phyloP scores from a whole-genome alignment of 2,329 filamentous ascomycete species.

The Talaromyces verruculosus region DNA sequence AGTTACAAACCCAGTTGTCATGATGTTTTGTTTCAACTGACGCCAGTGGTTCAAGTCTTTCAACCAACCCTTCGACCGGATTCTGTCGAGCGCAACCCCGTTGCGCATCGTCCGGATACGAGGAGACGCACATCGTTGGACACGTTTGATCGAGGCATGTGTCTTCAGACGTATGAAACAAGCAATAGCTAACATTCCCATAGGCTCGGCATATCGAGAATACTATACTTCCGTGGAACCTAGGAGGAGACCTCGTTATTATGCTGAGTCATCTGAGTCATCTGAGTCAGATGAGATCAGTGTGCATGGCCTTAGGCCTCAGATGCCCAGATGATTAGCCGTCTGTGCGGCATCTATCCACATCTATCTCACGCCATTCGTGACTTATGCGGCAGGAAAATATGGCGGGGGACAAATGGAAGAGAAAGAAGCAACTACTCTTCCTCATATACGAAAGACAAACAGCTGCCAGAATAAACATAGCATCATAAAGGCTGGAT shows the following conservation, averaged over 20 bases:
- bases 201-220: background rate
- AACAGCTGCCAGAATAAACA: background rate
- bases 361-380: background rate
- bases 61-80: background rate
- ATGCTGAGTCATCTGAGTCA: no score
- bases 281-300: no score
- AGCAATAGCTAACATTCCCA: background rate
- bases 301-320: no score
- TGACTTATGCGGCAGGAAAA: background rate
- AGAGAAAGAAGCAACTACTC: background rate
- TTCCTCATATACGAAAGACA: background rate
- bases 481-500: background rate
- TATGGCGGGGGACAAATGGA: no score
- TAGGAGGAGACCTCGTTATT: background rate
- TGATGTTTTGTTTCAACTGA: no score
- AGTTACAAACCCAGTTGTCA: no score
- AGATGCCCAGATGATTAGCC: background rate
- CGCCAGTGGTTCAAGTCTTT: background rate
- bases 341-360: background rate
- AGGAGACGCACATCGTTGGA: background rate
- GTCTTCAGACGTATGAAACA: background rate
- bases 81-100: background rate
- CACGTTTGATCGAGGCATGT: background rate
- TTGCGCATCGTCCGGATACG: background rate
- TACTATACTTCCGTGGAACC: background rate